Evolutionary conservation across 164 flowering plant genomes (phyloP), one percentile per base, ranked within the genome.

Genomic region (Pachysandra terminalis): DNA sequence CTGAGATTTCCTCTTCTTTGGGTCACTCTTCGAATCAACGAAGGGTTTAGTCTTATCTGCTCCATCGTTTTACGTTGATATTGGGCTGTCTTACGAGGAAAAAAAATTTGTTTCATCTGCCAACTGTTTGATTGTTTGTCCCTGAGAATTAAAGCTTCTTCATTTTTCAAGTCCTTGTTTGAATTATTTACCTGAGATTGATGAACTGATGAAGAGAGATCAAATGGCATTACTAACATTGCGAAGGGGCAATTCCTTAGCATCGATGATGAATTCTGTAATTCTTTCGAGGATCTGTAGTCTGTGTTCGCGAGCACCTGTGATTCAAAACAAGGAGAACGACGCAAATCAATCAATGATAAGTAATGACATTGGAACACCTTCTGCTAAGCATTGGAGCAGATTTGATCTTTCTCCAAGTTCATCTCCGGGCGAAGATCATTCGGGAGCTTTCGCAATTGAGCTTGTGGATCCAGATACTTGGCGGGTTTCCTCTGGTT

Each of bases 401-500:
- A 45, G 55, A 22, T 56, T 69, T 52, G 73, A 61, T 64, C 72
- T 82, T 27, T 79, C 86, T 37, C 81, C 89, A 1, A 73, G 85
- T 62, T 73, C 79, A 59, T 27, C 71, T 22, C 45, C 67, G 40
- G 55, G n/a, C 6, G 51, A 41, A 52, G 64, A 72, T 53, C 67
- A 49, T 56, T 21, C 63, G 0, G 63, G 59, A 58, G 80, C 77
- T 28, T 82, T 68, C 68, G 72, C 76, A 53, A 74, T 94, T 28
- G 85, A 91, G 74, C 71, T 90, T 63, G 87, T 91, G 3, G 96
- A 90, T 67, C 48, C 75, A 32, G 93, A 87, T 55, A 51, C 82
- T 58, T 91, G 98, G 98, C 73, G 60, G 41, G 82, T 91, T 54
- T 90, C 95, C 0, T 80, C 90, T 0, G 78, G 89, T 56, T 77